Conservation (phyloP, 345 rosid species). For the Rubroshorea leprosula region DNA sequence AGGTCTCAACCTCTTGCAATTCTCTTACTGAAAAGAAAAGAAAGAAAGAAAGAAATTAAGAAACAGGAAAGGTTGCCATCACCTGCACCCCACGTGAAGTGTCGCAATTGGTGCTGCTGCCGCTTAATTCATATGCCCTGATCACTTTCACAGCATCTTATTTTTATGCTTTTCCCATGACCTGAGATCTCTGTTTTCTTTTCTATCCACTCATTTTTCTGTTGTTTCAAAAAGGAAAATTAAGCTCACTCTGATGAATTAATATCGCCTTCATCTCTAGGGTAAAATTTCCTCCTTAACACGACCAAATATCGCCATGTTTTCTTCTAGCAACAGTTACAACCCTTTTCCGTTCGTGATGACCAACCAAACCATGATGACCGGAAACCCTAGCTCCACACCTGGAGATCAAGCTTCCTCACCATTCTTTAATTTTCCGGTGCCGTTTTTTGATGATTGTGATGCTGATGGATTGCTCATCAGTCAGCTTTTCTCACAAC, state of each 20-base stretch:
- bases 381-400: not conserved
- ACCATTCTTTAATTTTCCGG: conserved; percentile 23
- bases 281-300: not conserved
- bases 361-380: conserved; percentile 7
- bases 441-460: conserved; percentile 17
- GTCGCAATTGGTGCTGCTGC: conserved; percentile 12
- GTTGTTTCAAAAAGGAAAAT: not conserved
- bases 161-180: conserved; percentile 11
- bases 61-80: conserved; percentile 27
- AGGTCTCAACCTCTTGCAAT: conserved; percentile 5
- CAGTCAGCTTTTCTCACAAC: conserved; percentile 17
- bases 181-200: conserved; percentile 6
- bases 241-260: not conserved
- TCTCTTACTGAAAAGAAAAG: conserved; percentile 4
- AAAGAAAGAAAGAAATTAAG: conserved; percentile 1
- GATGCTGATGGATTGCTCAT: conserved; percentile 20
- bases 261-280: conserved; percentile 5
- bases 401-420: conserved; percentile 14
- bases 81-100: conserved; percentile 45
- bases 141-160: conserved; percentile 23
- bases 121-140: conserved; percentile 7
- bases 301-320: not conserved
- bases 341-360: not conserved
- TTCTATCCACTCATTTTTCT: conserved; percentile 11
- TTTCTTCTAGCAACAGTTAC: conserved; percentile 12